Conservation (phyloP, 768 basidiomycete species). For the Gyrodon lividus region DNA sequence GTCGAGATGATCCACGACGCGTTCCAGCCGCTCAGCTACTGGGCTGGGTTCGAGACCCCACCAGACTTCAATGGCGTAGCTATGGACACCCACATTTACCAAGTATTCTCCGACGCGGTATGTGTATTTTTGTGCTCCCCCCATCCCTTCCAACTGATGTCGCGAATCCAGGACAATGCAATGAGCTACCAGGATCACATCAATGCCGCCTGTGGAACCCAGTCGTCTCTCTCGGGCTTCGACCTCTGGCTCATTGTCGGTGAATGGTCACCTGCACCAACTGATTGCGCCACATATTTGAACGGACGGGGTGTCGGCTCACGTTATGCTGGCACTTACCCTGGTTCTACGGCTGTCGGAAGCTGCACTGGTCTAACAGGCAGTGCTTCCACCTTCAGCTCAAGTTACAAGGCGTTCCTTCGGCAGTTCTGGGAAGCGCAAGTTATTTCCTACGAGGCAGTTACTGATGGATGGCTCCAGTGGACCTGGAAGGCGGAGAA, state of each 20-base stretch:
- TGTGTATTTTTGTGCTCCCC: conserved; percentile 19
- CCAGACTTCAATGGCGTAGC: conserved; percentile 62
- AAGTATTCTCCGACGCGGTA: conserved; percentile 64
- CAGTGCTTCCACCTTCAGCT: conserved; percentile 68
- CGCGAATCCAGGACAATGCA: conserved; percentile 39
- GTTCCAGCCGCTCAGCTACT: conserved; percentile 71
- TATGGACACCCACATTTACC: conserved; percentile 80
- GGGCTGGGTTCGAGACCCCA: conserved; percentile 60
- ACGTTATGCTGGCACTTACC: conserved; percentile 59
- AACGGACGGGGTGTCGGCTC: conserved; percentile 79
- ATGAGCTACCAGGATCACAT: conserved; percentile 58
- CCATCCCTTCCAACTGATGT: background rate
- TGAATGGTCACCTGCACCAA: conserved; percentile 81
- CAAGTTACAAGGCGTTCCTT: conserved; percentile 78
- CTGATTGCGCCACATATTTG: conserved; percentile 60
- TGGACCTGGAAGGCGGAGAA: conserved; percentile 86
- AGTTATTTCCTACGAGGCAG: conserved; percentile 66
- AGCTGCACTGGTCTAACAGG: conserved; percentile 77
- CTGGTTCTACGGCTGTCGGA: conserved; percentile 67
- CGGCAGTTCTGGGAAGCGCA: conserved; percentile 86
- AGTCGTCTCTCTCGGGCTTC: conserved; percentile 46
- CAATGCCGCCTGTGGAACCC: conserved; percentile 50
- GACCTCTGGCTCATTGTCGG: conserved; percentile 83
- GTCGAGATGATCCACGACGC: conserved; percentile 75
- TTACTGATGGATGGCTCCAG: conserved; percentile 66